Evolutionary conservation across 2,329 filamentous ascomycete species (phyloP).

Genomic region (Didymella pomorum): DNA sequence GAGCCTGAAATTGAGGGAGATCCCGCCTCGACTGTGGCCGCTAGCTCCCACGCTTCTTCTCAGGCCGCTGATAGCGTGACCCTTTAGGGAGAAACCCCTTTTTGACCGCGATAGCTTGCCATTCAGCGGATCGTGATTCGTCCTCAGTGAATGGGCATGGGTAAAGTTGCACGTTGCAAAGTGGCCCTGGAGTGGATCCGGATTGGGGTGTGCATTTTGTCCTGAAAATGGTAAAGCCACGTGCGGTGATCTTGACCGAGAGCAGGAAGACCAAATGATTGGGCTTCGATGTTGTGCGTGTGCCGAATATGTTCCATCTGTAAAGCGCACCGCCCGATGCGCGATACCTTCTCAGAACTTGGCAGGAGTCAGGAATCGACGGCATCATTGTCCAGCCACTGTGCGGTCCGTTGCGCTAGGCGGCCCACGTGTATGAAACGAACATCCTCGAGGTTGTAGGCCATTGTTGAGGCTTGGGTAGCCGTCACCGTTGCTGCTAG

Average conservation of each 20-base stretch:
- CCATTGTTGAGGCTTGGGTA: not conserved
- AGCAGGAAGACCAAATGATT: slow-evolving; percentile 1
- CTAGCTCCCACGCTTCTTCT: slow-evolving; percentile 8
- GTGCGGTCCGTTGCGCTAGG: slow-evolving; percentile 6
- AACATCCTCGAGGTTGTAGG: not conserved
- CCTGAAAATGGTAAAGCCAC: not conserved
- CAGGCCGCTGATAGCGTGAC: slow-evolving; percentile 10
- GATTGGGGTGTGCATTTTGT: slow-evolving; percentile 1
- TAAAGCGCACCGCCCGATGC: not conserved
- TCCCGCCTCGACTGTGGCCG: slow-evolving; percentile 13
- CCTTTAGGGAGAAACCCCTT: slow-evolving; percentile 9
- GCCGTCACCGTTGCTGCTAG: not conserved
- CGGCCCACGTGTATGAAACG: slow-evolving; percentile 13
- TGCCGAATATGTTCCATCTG: not conserved
- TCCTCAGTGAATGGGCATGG: not conserved
- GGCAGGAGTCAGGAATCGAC: not conserved
- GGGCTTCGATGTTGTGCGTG: not conserved
- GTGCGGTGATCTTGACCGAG: slow-evolving; percentile 8
- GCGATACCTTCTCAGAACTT: not conserved
- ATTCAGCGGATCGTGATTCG: slow-evolving; percentile 13
- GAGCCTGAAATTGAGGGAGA: slow-evolving; percentile 5
- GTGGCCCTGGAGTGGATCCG: slow-evolving; percentile 12
- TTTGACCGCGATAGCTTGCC: slow-evolving; percentile 10
- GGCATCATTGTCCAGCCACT: slow-evolving; percentile 1
- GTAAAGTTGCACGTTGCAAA: slow-evolving; percentile 8